phyloP scores from a whole-genome alignment of 1,284 basidiomycete species.

The Ceratobasidium papillatum region DNA sequence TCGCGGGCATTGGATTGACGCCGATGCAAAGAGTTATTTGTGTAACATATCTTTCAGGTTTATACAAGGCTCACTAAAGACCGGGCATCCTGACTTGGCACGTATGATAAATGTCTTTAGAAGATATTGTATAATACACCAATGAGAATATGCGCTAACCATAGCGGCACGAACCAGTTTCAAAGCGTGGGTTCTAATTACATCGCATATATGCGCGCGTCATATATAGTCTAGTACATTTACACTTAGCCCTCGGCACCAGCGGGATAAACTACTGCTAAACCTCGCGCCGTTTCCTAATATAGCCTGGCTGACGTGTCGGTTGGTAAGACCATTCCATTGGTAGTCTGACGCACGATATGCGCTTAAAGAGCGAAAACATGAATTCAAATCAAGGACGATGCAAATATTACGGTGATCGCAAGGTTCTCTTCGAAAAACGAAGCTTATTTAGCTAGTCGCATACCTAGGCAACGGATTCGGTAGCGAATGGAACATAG shows the following conservation, averaged over 20 bases:
- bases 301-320: background rate
- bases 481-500: background rate
- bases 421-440: background rate
- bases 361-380: background rate
- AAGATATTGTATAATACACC: no score
- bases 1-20: background rate
- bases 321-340: background rate
- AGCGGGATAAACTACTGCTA: background rate
- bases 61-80: no score
- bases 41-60: no score
- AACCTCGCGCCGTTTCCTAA: no score
- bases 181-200: background rate
- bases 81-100: no score
- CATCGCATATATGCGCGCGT: background rate
- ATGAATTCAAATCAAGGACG: background rate
- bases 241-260: background rate
- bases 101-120: no score
- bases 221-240: background rate
- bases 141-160: no score
- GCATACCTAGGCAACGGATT: constrained; percentile 6
- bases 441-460: constrained; percentile 5
- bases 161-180: no score
- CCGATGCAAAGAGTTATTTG: no score
- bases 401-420: background rate
- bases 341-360: background rate